Percentiles rank a stretch among this genome's conserved stretches.
Evolutionary conservation across 2,329 filamentous ascomycete species (phyloP).

Genomic region (Elsinoe arachidis): DNA sequence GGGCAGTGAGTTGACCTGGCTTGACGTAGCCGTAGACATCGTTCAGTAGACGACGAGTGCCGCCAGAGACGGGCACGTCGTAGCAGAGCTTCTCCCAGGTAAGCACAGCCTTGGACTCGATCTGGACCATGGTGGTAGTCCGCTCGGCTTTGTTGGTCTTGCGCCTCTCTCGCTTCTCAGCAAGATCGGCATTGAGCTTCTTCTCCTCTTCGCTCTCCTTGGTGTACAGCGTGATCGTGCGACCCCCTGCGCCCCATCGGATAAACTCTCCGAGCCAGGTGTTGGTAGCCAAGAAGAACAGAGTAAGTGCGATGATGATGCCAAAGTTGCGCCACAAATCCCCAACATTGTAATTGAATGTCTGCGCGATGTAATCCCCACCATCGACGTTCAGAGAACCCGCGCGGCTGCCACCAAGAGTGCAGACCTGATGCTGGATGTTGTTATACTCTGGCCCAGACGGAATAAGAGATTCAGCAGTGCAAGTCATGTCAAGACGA

Average conservation of each 20-base stretch:
- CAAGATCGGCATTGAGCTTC: constrained; percentile 55
- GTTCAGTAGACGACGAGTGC: constrained; percentile 37
- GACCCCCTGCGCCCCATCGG: constrained; percentile 72
- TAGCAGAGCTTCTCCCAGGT: constrained; percentile 46
- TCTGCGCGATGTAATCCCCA: constrained; percentile 56
- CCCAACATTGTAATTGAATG: constrained; percentile 56
- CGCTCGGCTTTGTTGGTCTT: constrained; percentile 35
- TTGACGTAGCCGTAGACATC: constrained; percentile 42
- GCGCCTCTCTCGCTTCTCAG: constrained; percentile 50
- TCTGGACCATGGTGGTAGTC: constrained; percentile 51
- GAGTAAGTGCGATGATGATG: constrained; percentile 67
- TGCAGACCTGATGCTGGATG: constrained; percentile 71
- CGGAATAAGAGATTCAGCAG: constrained; percentile 59
- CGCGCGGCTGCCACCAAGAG: constrained; percentile 60
- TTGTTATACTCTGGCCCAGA: constrained; percentile 61
- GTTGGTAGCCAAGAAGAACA: constrained; percentile 67
- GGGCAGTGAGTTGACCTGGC: constrained; percentile 41
- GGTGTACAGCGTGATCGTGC: constrained; percentile 66
- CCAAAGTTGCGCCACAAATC: constrained; percentile 79
- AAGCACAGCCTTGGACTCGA: constrained; percentile 47
- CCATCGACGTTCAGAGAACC: constrained; percentile 59
- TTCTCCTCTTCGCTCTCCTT: constrained; percentile 61
- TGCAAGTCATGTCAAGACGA: constrained; percentile 59
- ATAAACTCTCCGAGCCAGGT: constrained; percentile 71
- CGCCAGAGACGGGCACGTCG: constrained; percentile 40